These are phyloP conservation scores for Aspergillus wentii DNA, from an alignment of 495 filamentous ascomycete genomes.

Conservation along the genomic window DNA sequence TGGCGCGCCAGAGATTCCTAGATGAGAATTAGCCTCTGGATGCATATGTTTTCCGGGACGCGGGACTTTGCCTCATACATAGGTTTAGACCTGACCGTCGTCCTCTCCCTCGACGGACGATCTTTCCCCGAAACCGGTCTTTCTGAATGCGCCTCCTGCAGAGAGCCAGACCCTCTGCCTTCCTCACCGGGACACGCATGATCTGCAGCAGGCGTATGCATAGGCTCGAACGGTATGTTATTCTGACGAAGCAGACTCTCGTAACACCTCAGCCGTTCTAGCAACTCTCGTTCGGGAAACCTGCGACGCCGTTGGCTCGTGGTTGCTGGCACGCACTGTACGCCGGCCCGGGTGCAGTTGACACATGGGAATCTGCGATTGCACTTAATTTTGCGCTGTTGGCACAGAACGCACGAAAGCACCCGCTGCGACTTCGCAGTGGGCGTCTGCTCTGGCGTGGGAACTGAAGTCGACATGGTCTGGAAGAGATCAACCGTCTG, in stretches of 20 bases:
- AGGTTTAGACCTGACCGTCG: constrained; percentile 22
- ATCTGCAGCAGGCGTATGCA: no score
- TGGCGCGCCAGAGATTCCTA: constrained; percentile 45
- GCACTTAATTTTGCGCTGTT: constrained; percentile 57
- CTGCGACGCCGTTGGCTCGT: constrained; percentile 42
- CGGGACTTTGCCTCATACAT: constrained; percentile 40
- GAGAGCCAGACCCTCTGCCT: constrained; percentile 9
- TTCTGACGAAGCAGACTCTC: constrained; percentile 49
- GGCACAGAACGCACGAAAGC: constrained; percentile 53
- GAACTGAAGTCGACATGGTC: neutral
- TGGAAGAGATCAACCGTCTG: no score
- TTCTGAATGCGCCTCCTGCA: constrained; percentile 20
- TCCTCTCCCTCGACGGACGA: constrained; percentile 14
- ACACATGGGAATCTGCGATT: constrained; percentile 51
- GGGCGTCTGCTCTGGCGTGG: neutral
- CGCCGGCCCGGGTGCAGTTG: constrained; percentile 37
- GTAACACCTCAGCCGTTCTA: constrained; percentile 47
- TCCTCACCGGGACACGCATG: constrained; percentile 13
- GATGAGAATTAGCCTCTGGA: constrained; percentile 12
- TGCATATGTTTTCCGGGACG: no score
- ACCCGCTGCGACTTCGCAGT: constrained; percentile 34
- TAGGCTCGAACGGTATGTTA: constrained; percentile 46
- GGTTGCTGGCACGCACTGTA: constrained; percentile 44
- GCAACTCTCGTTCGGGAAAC: constrained; percentile 51
- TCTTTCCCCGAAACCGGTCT: constrained; percentile 7